A percentile compares a stretch with the other conserved stretches of the same genome.
Conservation (phyloP, 2,329 filamentous ascomycete genomes). For the Beauveria bassiana region DNA sequence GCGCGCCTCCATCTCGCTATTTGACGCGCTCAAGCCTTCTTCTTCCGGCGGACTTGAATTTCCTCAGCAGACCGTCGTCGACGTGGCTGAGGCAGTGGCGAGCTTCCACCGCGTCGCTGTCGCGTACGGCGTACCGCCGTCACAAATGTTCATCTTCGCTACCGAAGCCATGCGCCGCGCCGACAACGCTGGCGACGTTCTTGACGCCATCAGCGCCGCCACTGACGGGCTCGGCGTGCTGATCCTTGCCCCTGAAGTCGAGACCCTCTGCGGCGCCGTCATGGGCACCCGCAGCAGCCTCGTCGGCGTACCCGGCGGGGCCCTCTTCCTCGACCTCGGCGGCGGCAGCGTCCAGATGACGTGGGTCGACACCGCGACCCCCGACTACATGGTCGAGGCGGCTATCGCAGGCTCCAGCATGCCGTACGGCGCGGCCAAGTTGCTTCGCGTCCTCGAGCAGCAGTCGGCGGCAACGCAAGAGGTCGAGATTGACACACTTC, state of each 20-base stretch:
- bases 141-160: conserved; percentile 67
- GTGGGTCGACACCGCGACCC: conserved; percentile 45
- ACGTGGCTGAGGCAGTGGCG: conserved; percentile 59
- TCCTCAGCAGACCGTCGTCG: conserved; percentile 47
- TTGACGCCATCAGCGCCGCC: conserved; percentile 51
- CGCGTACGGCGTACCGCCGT: conserved; percentile 57
- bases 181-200: conserved; percentile 62
- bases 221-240: conserved; percentile 61
- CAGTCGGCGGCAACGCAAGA: conserved; percentile 32
- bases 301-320: conserved; percentile 49
- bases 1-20: conserved; percentile 74
- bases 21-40: conserved; percentile 64
- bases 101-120: conserved; percentile 66
- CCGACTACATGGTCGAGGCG: conserved; percentile 43
- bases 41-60: conserved; percentile 33
- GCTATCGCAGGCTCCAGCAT: conserved; percentile 49
- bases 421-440: conserved; percentile 53
- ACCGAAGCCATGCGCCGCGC: conserved; percentile 85
- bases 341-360: conserved; percentile 63
- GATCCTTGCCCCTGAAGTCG: conserved; percentile 69
- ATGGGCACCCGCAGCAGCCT: conserved; percentile 76
- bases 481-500: conserved; percentile 47
- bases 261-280: conserved; percentile 70
- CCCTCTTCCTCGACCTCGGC: conserved; percentile 80
- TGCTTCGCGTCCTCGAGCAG: conserved; percentile 42